Base-by-base conservation (phyloP, 805 yeast species). In the Cyberlindnera amylophila region DNA sequence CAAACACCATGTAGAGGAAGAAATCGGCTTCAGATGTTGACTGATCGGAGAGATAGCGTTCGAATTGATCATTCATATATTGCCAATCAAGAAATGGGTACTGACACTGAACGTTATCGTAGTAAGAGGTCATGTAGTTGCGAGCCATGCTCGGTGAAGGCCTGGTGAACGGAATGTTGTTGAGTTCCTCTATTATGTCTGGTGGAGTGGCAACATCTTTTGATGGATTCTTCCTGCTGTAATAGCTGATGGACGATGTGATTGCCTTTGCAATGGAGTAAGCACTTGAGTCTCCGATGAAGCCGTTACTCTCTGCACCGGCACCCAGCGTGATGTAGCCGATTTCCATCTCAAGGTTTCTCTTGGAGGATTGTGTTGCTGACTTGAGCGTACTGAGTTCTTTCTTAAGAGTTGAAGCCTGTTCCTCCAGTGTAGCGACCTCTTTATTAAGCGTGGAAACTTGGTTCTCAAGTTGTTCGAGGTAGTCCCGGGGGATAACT, bases 401-500 rank as follows among this genome's bases (percentile, higher is more conserved):
- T n/a, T n/a, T n/a, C n/a, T n/a, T n/a, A n/a, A n/a, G n/a, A n/a
- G n/a, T n/a, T n/a, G n/a, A n/a, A n/a, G n/a, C n/a, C n/a, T n/a
- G n/a, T n/a, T n/a, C n/a, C n/a, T 21, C 13, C 13, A 23, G 14
- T 17, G 4, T n/a, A 9, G 31, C 13, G 12, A 30, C 47, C 53
- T 32, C 50, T 38, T 40, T 7, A 6, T 28, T 13, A 4, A 21
- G 27, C 6, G 27, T 9, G 27, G 36, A 10, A 5, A 60, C 40
- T 28, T 64, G 50, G 26, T 61, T 64, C 51, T 75, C 81, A 41
- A 75, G 54, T 35, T 56, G 64, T 29, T 66, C 66, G 4, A 74
- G 57, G 49, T 75, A 72, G 37, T 72, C 63, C 21, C 80, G 54
- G 4, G 77, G 74, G 2, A 74, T 66, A 31, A 69, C 72, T 38